These are phyloP conservation scores for Mrakia frigida DNA, from an alignment of 768 basidiomycete species.

Conservation along the genomic window DNA sequence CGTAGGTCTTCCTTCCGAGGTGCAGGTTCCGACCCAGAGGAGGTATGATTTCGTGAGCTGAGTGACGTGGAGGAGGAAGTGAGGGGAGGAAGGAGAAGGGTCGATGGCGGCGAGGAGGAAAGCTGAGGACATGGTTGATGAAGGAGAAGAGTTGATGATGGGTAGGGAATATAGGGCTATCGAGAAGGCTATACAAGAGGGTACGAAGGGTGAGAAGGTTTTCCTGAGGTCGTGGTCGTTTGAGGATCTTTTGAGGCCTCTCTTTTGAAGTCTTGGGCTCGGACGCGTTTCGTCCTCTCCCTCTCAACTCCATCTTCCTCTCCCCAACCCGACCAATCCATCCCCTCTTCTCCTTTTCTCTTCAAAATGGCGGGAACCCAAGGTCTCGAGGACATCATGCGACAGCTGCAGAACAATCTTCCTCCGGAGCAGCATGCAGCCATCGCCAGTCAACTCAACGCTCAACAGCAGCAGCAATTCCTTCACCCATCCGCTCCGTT, in stretches of 20 bases:
- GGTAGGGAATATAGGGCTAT: too few species aligned
- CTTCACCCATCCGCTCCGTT: background rate
- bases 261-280: too few species aligned
- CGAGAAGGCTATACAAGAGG: background rate
- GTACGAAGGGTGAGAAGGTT: background rate
- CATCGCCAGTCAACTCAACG: background rate
- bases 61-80: slow-evolving; percentile 25
- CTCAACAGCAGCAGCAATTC: background rate
- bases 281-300: too few species aligned
- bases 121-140: background rate
- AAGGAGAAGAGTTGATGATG: too few species aligned
- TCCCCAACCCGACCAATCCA: too few species aligned
- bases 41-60: slow-evolving; percentile 2
- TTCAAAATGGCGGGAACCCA: too few species aligned
- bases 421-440: background rate
- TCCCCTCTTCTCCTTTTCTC: too few species aligned
- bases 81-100: background rate
- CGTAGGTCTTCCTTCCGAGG: background rate
- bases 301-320: too few species aligned
- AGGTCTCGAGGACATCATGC: background rate
- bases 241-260: background rate
- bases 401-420: background rate
- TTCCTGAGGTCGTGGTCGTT: background rate
- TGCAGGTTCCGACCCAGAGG: slow-evolving; percentile 20
- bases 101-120: slow-evolving; percentile 3